These are phyloP conservation scores for Massariosphaeria phaeospora DNA, from an alignment of 495 filamentous ascomycete species.

Conservation along the genomic window DNA sequence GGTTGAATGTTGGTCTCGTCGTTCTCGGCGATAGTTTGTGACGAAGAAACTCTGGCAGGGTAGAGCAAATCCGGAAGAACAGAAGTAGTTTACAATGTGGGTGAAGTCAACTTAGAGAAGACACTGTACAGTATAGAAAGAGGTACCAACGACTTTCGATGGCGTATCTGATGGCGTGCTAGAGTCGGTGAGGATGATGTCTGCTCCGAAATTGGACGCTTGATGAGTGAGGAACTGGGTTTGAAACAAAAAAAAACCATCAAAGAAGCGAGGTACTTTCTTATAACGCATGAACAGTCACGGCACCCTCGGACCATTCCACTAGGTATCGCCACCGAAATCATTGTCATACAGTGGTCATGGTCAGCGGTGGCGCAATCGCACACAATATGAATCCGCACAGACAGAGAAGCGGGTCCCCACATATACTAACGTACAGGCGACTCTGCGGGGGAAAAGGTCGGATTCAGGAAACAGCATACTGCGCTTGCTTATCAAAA, in stretches of 20 bases:
- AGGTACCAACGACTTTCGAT: background rate
- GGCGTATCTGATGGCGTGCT: background rate
- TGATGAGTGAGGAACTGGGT: background rate
- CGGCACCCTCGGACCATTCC: no score
- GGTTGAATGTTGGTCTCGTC: background rate
- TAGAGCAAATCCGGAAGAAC: no score
- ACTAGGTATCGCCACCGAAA: no score
- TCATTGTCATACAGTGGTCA: no score
- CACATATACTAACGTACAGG: conserved; percentile 3
- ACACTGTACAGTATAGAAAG: background rate
- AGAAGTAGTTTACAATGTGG: no score
- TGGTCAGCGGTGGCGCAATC: conserved; percentile 20
- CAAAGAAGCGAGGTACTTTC: background rate
- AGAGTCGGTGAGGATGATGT: background rate
- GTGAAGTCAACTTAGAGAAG: no score
- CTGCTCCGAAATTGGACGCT: background rate
- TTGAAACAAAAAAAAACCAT: background rate
- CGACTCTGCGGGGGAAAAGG: no score
- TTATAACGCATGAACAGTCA: background rate
- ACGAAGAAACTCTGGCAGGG: no score
- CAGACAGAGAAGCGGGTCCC: conserved; percentile 11
- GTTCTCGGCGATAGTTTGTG: no score
- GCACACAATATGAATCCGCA: conserved; percentile 23
- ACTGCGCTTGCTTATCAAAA: no score
- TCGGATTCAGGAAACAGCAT: no score